Base-by-base conservation (phyloP, 2,329 filamentous ascomycete species). In the Alternaria arbusti region DNA sequence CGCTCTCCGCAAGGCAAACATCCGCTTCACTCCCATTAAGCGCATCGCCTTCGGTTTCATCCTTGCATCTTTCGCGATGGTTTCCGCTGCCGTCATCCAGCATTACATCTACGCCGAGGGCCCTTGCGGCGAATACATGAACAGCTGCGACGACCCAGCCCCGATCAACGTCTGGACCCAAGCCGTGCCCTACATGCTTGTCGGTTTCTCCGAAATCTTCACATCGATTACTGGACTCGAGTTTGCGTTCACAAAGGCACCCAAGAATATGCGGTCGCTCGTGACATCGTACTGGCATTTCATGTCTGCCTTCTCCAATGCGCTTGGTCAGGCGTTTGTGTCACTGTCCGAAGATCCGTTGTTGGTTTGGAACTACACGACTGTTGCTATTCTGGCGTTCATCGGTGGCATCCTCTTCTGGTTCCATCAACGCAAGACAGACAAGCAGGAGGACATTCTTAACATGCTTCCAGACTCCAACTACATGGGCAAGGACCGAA, bases 191-290 rank as follows among this genome's bases (percentile, higher is more conserved):
- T 85, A 85, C 72, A 79, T 86, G 9, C 78, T 89, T 3, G 83
- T 86, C 60, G 86, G 83, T 64, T 82, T 88, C 64, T 86, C 85
- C 3, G 86, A 88, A 73, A 88, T 87, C 71, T 84, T 88, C 66
- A 84, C 85, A 3, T 86, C 83, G 11, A 84, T 89, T 61, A 88
- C 87, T 4, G 89, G 88, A 1, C 87, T 91, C 67, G 91, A 93
- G 76, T 93, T 92, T 67, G 91, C 91, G 32, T 94, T 89, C 82
- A 90, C 89, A 77, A 92, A 93, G 80, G 90, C 91, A 0, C 91
- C 91, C 25, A 88, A 86, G 73, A 93, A 93, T 82, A 94, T 94
- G 91, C 89, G 90, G 68, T 91, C 89, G 1, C 84, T 94, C n/a
- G 90, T 94, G 12, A 85, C 82, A 79, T 87, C 87, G 20, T 83